A percentile compares a stretch with the other conserved stretches of the same genome.
Conservation (phyloP, 2,329 filamentous ascomycete species). For the Calonectria pseudoreteaudii region DNA sequence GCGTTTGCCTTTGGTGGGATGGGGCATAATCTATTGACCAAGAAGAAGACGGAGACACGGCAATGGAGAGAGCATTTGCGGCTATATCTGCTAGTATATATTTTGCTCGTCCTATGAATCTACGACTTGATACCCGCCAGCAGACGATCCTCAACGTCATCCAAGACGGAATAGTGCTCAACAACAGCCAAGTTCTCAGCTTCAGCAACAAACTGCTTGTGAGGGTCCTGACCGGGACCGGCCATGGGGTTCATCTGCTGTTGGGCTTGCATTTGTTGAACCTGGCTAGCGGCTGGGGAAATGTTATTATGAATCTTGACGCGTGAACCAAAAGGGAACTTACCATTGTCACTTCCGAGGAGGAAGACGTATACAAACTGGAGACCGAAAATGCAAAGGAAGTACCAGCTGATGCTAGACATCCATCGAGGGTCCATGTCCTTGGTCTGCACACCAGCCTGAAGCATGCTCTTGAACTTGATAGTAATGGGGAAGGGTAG, state of each 20-base stretch:
- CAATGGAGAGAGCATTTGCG: slow-evolving; percentile 29
- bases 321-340: slow-evolving; percentile 35
- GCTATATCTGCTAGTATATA: slow-evolving; percentile 40
- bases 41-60: slow-evolving; percentile 13
- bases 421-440: slow-evolving; percentile 99
- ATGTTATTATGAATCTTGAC: slow-evolving; percentile 5
- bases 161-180: slow-evolving; percentile 91
- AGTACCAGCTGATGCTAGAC: slow-evolving; percentile 98
- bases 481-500: slow-evolving; percentile 96
- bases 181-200: slow-evolving; percentile 96
- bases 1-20: slow-evolving; percentile 75
- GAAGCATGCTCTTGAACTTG: slow-evolving; percentile 99
- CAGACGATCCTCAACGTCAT: slow-evolving; percentile 87
- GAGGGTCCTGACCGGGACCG: slow-evolving; percentile 90
- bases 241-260: slow-evolving; percentile 64
- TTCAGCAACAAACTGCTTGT: slow-evolving; percentile 94
- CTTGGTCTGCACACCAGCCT: slow-evolving; percentile 93
- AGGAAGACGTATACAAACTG: slow-evolving; percentile 98
- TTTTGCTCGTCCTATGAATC: slow-evolving; percentile 47
- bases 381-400: slow-evolving; percentile 94
- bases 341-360: slow-evolving; percentile 94
- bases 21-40: slow-evolving; percentile 37
- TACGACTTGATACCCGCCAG: slow-evolving; percentile 65
- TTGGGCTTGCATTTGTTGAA: slow-evolving; percentile 64
- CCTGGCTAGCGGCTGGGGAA: slow-evolving; percentile 84